Conservation (phyloP, 2,329 filamentous ascomycete species). For the Ceratocystis ficicola region DNA sequence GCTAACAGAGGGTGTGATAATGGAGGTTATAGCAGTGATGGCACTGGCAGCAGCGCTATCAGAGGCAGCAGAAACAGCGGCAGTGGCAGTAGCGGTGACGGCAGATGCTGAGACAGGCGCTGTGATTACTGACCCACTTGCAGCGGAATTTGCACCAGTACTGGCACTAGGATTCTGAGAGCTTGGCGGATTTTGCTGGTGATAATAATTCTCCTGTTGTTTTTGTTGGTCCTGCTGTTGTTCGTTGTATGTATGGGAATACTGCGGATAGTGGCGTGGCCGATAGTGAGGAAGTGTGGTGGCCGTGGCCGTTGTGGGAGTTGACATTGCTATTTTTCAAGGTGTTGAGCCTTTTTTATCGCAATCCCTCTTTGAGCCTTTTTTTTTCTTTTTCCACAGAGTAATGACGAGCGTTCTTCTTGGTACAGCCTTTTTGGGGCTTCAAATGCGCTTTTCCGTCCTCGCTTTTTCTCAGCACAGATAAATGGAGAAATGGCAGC, state of each 20-base stretch:
- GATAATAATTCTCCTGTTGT: background rate
- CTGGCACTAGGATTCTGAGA: background rate
- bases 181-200: conserved; percentile 8
- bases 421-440: background rate
- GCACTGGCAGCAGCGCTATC: conserved; percentile 43
- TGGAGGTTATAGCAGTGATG: conserved; percentile 40
- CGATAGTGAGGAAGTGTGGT: conserved; percentile 43
- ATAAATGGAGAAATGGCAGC: background rate
- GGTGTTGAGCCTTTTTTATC: background rate
- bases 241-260: conserved; percentile 19
- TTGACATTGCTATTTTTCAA: conserved; percentile 50
- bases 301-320: conserved; percentile 63
- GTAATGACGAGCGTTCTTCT: background rate
- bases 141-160: background rate
- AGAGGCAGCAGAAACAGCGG: conserved; percentile 36
- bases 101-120: conserved; percentile 8
- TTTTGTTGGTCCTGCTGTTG: conserved; percentile 5
- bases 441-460: conserved; percentile 8
- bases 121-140: conserved; percentile 5
- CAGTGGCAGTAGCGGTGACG: conserved; percentile 33
- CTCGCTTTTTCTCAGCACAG: conserved; percentile 7
- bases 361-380: background rate
- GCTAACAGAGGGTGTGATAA: conserved; percentile 28
- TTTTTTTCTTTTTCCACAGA: background rate
- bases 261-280: conserved; percentile 46